Evolutionary conservation across 2,329 filamentous ascomycete genomes (phyloP), one percentile per base, ranked within the genome.

Genomic region (Monilinia vaccinii-corymbosi): DNA sequence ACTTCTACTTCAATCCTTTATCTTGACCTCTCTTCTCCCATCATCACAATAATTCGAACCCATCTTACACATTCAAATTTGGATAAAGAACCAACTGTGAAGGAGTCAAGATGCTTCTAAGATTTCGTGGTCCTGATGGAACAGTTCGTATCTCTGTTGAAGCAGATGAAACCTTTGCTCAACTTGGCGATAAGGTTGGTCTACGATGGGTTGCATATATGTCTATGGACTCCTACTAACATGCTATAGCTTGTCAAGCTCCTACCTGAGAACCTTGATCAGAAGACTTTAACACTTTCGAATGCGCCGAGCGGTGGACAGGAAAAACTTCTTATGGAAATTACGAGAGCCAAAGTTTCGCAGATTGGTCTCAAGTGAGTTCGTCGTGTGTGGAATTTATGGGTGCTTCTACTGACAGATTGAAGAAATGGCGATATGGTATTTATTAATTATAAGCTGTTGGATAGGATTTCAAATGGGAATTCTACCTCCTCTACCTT

Each of bases 341-440:
- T 88, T 58, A 73, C 77, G 46, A 75, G 74, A 65, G 79, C 81
- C 71, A 77, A 79, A 69, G 72, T 88, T 60, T 76, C 76, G 46
- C 79, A 83, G 69, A 81, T 86, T 60, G 83, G 83, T 4, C 73
- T 88, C 40, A 81, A 79, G 82, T 83, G 75, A 64, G 75, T 38
- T 10, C 1, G 31, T 32, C 31, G 14, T 40, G 16, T 31, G 18
- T 6, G 44, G 25, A 53, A 16, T 23, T 31, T 34, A n/a, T 23
- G 18, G 23, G 16, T 38, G 32, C 31, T 55, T 14, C 21, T 46
- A 21, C 40, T 53, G 50, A 56, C 57, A 18, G 60, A 44, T 31
- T 56, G 18, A 21, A 94, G 89, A 64, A 91, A 99, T 72, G 94
- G 94, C 64, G 91, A 96, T 71, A 84, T 96, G 71, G 84, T 99